Conservation (phyloP, 306 rosid species). For the Mucuna pruriens region DNA sequence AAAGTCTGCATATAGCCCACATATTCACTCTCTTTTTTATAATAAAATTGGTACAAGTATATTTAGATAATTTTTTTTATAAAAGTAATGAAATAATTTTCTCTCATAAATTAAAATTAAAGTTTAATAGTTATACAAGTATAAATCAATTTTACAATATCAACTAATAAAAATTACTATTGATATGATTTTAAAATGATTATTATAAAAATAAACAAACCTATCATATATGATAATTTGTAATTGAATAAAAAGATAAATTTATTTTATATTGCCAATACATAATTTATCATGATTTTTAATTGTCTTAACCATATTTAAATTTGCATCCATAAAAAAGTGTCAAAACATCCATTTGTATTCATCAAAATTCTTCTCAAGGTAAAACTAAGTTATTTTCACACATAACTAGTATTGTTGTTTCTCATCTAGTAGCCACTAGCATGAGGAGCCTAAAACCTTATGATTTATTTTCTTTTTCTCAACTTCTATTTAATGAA, state of each 20-base stretch:
- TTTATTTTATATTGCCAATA: too few relatives aligned
- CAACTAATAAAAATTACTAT: too few relatives aligned
- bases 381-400: constrained; percentile 17
- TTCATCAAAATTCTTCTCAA: constrained; percentile 29
- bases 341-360: background rate
- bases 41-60: background rate
- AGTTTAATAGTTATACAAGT: too few relatives aligned
- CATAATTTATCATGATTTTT: too few relatives aligned
- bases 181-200: too few relatives aligned
- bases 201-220: too few relatives aligned
- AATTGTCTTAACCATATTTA: background rate
- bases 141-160: too few relatives aligned
- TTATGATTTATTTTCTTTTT: background rate
- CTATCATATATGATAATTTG: too few relatives aligned
- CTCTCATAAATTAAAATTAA: too few relatives aligned
- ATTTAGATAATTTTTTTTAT: too few relatives aligned
- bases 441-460: background rate
- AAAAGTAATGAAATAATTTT: too few relatives aligned
- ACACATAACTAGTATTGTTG: constrained; percentile 4
- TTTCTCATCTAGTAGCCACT: constrained; percentile 19
- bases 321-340: background rate
- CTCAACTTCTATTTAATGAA: constrained; percentile 38
- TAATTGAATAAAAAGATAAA: too few relatives aligned
- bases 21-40: background rate
- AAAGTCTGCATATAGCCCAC: constrained; percentile 53